Base-by-base conservation (phyloP, 495 filamentous ascomycete genomes). In the Saxophila tyrrhenica region DNA sequence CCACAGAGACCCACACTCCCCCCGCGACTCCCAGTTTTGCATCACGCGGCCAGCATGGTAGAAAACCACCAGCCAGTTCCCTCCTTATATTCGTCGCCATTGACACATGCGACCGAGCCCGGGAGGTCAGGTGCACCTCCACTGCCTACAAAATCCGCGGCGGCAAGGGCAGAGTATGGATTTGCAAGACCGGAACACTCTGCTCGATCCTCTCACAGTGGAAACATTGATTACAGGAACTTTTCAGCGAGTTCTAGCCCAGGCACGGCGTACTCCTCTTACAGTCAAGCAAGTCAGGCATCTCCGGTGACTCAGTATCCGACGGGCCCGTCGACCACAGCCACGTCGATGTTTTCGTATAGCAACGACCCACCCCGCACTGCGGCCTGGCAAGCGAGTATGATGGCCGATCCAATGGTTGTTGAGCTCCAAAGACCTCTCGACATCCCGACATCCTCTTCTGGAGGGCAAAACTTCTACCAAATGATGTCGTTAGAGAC, bases 401-500 rank as follows among this genome's bases (percentile, higher is more conserved):
- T 25, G 29, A 35, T 35, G 29, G 29, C 5, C 29, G 13, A 35
- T 35, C 29, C 29, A 13, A 35, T 23, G 17, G 41, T 1, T 10
- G 23, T 23, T 24, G 58, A 50, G n/a, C 39, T 9, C 15, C 59
- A 62, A 9, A 62, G 52, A 58, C 62, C 21, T 43, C 54, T 55
- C 48, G 65, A 51, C 51, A 68, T 70, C 46, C 65, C 66, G 0
- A 65, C 69, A 24, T 57, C 66, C 7, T 62, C 68, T 0, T 61
- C 62, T n/a, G 63, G 63, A n/a, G 61, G 64, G 5, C 66, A 65
- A 39, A 67, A 61, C 43, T 63, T 54, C 13, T 65, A 66, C 44
- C 69, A 72, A 49, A 62, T 72, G 25, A 62, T 72, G 58, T 69
- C 68, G 2, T 56, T 69, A 23, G 56, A 67, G 20, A 72, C 67